Evolutionary conservation across 306 rosid species (phyloP), one percentile per base, ranked within the genome.

Genomic region (Senna tora): DNA sequence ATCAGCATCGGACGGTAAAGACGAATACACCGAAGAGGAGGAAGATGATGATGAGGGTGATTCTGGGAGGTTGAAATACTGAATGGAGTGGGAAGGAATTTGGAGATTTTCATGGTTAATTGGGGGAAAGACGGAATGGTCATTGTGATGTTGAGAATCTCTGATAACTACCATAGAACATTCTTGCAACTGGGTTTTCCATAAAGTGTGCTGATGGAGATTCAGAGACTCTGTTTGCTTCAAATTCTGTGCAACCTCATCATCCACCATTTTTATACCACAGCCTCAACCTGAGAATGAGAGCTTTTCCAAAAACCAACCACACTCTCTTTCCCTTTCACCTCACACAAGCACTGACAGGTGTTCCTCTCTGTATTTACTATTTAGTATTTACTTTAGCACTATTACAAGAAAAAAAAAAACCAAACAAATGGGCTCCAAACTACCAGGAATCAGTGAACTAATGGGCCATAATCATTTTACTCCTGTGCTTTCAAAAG

Each of bases 1-100:
- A 14, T 89, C 89, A 50, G 79, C 63, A 69, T 87, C 89, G 53
- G 86, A 83, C 2, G 80, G 67, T 11, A 85, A 85, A 59, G 74
- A 81, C 1, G 84, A 75, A n/a, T 72, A 70, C 17, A 17, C 6
- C 15, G 75, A 69, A 15, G 65, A 67, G 1, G 75, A 76, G 0
- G 84, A 63, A 0, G 82, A 42, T 16, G 53, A 36, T 4, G 39
- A 42, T 25, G 43, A 4, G 0, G 39, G 64, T 5, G 55, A 54
- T 56, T 33, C 55, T 51, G 71, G 71, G 45, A 5, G 12, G 20
- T 13, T 0, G 4, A 45, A 21, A 32, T 52, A 0, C 12, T 59
- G 65, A 33, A n/a, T 33, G 14, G 38, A 9, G 0, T 52, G 34
- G 2, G 78, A 28, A 36, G 45, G 6, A 21, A 76, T 32, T 25